Base-by-base conservation (phyloP, 2,329 filamentous ascomycete species). In the Xylaria sp. region DNA sequence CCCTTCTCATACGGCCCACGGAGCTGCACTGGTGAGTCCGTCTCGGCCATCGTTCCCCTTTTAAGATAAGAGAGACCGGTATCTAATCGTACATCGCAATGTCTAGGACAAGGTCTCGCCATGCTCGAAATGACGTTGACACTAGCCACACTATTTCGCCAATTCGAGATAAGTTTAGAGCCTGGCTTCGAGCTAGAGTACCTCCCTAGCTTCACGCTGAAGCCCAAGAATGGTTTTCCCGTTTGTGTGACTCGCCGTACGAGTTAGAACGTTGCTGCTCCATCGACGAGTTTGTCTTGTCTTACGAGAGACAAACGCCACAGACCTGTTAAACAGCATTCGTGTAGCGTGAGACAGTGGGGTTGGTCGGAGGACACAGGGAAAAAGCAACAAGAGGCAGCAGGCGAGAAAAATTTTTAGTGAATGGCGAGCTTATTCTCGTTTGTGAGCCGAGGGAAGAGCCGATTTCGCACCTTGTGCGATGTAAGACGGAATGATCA, bases 71-170 rank as follows among this genome's bases (percentile, higher is more conserved):
- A 14, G 4, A 9, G 23, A 21, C 47, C 1, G 0, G 37, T 38
- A 38, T 35, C 53, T 64, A 25, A 64, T 23, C 42, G 11, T 25
- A 25, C 2, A 19, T 47, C 25, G n/a, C 9, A 42, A 14, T 31
- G 14, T 61, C 11, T 49, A 64, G 62, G 62, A 50, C 58, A 64
- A 64, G 62, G 62, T 49, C 53, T 64, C 19, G 62, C 62, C 1
- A 64, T 64, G 62, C 54, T 64, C 0, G 62, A 64, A 43, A 64
- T 64, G 62, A 64, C 53, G 14, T 49, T 64, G 8, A 64, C 62
- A 8, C 62, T 64, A 4, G 62, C 62, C 23, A 64, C 62, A 12
- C 40, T 64, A 3, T 42, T 64, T 25, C 53, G 62, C 15, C 62
- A 58, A 14, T 64, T 55, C 28, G 62, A 64, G 21, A 42, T 64